These are phyloP conservation scores for Dictyostelium capitatum DNA, from an alignment of 78 protist genomes.

Conservation along the genomic window DNA sequence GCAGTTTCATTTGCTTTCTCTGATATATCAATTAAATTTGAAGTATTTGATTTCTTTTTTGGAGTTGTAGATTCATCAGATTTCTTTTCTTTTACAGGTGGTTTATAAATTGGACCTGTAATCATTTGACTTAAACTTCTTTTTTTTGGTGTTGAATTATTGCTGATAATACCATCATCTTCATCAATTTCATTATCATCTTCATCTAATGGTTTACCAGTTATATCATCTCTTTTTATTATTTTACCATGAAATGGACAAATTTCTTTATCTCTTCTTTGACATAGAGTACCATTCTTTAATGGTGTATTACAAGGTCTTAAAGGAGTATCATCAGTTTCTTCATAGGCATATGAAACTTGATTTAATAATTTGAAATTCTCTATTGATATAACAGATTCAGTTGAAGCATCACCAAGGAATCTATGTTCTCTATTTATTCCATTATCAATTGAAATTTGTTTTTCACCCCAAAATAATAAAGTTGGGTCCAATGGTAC, in stretches of 20 bases:
- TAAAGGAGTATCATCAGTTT: background rate
- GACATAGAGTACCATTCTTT: conserved; percentile 65
- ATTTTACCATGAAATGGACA: conserved; percentile 78
- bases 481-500: conserved; percentile 47
- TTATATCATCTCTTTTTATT: conserved; percentile 38
- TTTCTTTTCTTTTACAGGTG: background rate
- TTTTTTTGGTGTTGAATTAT: background rate
- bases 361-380: conserved; percentile 28
- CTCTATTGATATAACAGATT: conserved; percentile 16
- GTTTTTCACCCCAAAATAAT: conserved; percentile 69
- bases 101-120: background rate
- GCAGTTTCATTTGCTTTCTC: conserved; percentile 26
- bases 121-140: background rate
- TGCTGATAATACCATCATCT: background rate
- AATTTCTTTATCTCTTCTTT: conserved; percentile 27
- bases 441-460: conserved; percentile 30
- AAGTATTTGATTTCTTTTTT: conserved; percentile 4
- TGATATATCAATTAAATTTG: conserved; percentile 7
- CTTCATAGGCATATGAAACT: conserved; percentile 36
- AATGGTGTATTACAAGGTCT: conserved; percentile 31
- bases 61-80: conserved; percentile 9
- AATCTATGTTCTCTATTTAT: conserved; percentile 64
- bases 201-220: conserved; percentile 50
- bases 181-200: background rate
- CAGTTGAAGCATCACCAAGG: conserved; percentile 37